Conservation (phyloP, 768 basidiomycete species). For the Cystobasidium ongulense region DNA sequence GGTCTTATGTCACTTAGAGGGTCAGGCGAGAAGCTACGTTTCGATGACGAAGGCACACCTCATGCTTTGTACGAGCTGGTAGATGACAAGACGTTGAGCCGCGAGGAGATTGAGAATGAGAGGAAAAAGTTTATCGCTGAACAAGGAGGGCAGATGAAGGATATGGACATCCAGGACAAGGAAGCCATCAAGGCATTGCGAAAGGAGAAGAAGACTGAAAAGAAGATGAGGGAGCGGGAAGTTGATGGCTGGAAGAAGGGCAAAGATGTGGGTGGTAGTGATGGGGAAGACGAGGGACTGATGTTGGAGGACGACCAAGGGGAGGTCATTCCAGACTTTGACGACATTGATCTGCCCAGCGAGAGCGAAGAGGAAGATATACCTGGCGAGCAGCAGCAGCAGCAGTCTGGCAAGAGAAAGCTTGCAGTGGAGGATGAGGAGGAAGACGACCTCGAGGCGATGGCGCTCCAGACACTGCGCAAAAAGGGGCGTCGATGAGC, state of each 20-base stretch:
- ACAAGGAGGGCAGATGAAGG: slow-evolving; percentile 64
- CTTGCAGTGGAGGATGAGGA: slow-evolving; percentile 15
- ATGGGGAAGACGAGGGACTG: background rate
- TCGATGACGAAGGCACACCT: slow-evolving; percentile 76
- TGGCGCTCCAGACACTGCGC: slow-evolving; percentile 37
- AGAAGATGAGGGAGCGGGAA: slow-evolving; percentile 62
- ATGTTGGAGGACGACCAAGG: slow-evolving; percentile 38
- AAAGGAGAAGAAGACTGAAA: slow-evolving; percentile 81
- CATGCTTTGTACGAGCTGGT: slow-evolving; percentile 78
- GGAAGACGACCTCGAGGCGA: slow-evolving; percentile 38
- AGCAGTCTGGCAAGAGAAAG: slow-evolving; percentile 11
- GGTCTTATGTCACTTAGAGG: slow-evolving; percentile 65
- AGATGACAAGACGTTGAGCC: slow-evolving; percentile 60
- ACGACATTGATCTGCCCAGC: slow-evolving; percentile 56
- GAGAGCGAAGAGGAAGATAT: slow-evolving; percentile 43
- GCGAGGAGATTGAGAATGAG: slow-evolving; percentile 58
- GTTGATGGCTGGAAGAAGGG: slow-evolving; percentile 41
- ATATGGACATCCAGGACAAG: slow-evolving; percentile 66
- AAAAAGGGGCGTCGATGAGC: slow-evolving; percentile 11
- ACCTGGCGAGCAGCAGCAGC: background rate
- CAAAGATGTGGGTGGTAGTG: background rate
- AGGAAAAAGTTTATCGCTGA: slow-evolving; percentile 62
- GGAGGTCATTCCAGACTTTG: slow-evolving; percentile 64
- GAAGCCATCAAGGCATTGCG: slow-evolving; percentile 77
- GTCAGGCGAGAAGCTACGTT: slow-evolving; percentile 66